Conservation (phyloP, 1,139 yeast species). For the Protomyces arabidopsidicola region DNA sequence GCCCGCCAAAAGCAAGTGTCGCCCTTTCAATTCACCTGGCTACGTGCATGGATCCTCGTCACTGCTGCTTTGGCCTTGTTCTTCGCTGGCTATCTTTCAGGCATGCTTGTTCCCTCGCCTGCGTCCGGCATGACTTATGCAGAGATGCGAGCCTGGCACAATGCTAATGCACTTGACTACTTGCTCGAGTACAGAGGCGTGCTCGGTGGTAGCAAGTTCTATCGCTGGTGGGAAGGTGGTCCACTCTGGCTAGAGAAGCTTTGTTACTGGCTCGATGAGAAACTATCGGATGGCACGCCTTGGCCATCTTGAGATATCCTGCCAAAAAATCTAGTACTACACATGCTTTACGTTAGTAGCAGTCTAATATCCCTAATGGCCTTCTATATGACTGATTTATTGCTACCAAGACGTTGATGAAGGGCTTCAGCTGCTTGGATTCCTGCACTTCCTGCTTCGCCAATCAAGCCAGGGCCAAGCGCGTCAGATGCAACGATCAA, state of each 20-base stretch:
- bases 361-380: not conserved
- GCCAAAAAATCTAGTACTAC: too few relatives aligned
- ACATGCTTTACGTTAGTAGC: not conserved
- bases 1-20: not conserved
- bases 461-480: constrained; percentile 11
- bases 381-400: not conserved
- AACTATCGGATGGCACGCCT: constrained; percentile 1
- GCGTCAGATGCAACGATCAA: constrained; percentile 14
- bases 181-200: constrained; percentile 6
- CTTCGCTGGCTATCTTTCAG: not conserved
- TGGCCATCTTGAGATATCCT: constrained; percentile 17
- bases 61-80: constrained; percentile 2
- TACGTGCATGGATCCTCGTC: not conserved
- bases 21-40: not conserved
- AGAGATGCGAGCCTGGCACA: constrained; percentile 11
- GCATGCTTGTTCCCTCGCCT: not conserved
- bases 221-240: constrained; percentile 23
- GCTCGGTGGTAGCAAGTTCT: not conserved
- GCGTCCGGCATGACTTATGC: constrained; percentile 24
- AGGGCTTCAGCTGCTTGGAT: constrained; percentile 16
- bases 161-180: constrained; percentile 10
- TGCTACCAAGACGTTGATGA: not conserved
- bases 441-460: constrained; percentile 17
- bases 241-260: constrained; percentile 7
- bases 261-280: constrained; percentile 21